Conservation (phyloP, 768 basidiomycete genomes). For the Hydnum rufescens region DNA sequence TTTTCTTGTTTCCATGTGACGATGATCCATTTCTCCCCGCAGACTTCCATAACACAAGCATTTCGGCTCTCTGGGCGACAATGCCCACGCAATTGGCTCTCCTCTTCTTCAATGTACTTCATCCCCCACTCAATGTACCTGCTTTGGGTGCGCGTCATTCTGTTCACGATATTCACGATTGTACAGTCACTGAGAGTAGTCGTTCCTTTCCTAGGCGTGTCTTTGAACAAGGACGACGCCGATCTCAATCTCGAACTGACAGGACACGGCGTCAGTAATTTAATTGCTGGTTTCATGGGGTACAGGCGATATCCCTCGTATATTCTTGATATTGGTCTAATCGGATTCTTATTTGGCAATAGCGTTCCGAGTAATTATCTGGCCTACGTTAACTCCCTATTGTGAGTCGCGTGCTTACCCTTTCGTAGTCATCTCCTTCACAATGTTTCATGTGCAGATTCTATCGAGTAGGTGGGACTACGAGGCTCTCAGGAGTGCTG, state of each 20-base stretch:
- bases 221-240: conserved; percentile 63
- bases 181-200: too few relatives aligned
- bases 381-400: conserved; percentile 68
- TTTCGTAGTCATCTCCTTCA: neutral
- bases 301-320: too few relatives aligned
- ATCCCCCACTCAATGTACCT: conserved; percentile 77
- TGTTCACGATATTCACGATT: neutral
- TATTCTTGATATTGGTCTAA: conserved; percentile 8
- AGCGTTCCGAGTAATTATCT: conserved; percentile 35
- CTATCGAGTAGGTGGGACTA: conserved; percentile 83
- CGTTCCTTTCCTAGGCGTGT: conserved; percentile 43
- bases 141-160: conserved; percentile 39
- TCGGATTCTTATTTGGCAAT: conserved; percentile 20
- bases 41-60: conserved; percentile 46
- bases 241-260: conserved; percentile 86
- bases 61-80: conserved; percentile 53
- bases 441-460: conserved; percentile 27
- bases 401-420: conserved; percentile 25
- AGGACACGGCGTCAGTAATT: conserved; percentile 80
- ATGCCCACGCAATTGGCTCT: conserved; percentile 89
- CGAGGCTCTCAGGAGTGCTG: conserved; percentile 65
- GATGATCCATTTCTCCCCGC: neutral
- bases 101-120: conserved; percentile 71
- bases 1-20: neutral
- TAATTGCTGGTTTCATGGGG: conserved; percentile 60